Evolutionary conservation across 768 basidiomycete species (phyloP).

Genomic region (Guyanaporus albipodus): DNA sequence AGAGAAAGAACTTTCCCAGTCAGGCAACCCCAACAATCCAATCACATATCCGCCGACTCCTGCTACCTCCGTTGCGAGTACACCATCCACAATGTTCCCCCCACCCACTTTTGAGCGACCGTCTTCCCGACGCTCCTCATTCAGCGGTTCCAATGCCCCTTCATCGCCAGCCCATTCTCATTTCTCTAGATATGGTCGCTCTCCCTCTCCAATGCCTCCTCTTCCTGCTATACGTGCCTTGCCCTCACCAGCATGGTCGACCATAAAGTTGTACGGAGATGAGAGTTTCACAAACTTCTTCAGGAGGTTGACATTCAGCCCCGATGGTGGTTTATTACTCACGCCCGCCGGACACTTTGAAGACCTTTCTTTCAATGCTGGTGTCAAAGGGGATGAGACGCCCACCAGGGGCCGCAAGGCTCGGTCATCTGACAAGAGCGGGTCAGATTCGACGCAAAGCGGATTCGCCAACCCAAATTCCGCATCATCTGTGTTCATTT

Average conservation of each 20-base stretch:
- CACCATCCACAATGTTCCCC: constrained; percentile 50
- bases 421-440: constrained; percentile 38
- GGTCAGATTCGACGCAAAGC: constrained; percentile 24
- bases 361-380: constrained; percentile 63
- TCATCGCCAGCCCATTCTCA: constrained; percentile 59
- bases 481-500: constrained; percentile 81
- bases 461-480: constrained; percentile 37
- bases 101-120: constrained; percentile 53
- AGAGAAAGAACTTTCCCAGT: constrained; percentile 27
- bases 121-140: constrained; percentile 59
- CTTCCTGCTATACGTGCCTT: constrained; percentile 85
- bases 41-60: constrained; percentile 50
- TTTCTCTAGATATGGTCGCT: constrained; percentile 68
- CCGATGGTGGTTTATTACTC: constrained; percentile 88
- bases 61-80: constrained; percentile 63
- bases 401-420: constrained; percentile 58
- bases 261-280: constrained; percentile 87
- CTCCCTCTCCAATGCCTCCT: constrained; percentile 87
- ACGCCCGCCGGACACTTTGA: constrained; percentile 98
- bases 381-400: constrained; percentile 34
- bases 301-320: constrained; percentile 87
- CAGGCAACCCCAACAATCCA: constrained; percentile 29
- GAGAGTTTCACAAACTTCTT: constrained; percentile 96
- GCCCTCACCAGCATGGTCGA: constrained; percentile 59
- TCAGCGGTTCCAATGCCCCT: constrained; percentile 80